Evolutionary conservation across 2,329 filamentous ascomycete species (phyloP).

Genomic region (Dothistroma pini): DNA sequence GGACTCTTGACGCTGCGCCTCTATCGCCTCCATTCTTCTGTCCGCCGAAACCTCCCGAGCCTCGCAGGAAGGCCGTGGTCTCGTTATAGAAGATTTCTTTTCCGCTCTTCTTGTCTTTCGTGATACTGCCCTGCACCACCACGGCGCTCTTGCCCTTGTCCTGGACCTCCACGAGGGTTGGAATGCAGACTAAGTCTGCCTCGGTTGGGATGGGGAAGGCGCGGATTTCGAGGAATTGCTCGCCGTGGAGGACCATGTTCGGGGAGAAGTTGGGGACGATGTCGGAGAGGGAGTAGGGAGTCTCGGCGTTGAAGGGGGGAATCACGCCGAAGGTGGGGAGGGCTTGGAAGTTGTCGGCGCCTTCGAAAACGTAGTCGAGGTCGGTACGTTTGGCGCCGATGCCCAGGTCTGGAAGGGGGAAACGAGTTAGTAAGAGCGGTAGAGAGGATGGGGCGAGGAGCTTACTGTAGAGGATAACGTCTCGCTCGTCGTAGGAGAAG

Average conservation of each 20-base stretch:
- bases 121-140: conserved; percentile 74
- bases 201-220: conserved; percentile 88
- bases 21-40: conserved; percentile 72
- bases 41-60: conserved; percentile 86
- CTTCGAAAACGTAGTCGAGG: conserved; percentile 84
- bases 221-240: conserved; percentile 94
- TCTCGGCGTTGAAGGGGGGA: conserved; percentile 81
- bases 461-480: conserved; percentile 82
- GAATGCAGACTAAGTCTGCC: conserved; percentile 69
- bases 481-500: conserved; percentile 80
- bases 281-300: conserved; percentile 74
- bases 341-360: conserved; percentile 85
- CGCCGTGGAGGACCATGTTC: conserved; percentile 98
- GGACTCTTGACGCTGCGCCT: conserved; percentile 73
- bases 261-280: conserved; percentile 94
- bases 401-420: conserved; percentile 60
- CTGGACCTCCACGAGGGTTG: conserved; percentile 84
- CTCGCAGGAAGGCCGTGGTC: conserved; percentile 85
- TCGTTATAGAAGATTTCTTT: conserved; percentile 98
- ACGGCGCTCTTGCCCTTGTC: conserved; percentile 93
- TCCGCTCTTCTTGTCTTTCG: conserved; percentile 77
- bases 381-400: conserved; percentile 89
- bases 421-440: conserved; percentile 21
- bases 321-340: conserved; percentile 95
- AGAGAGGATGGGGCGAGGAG: background rate